These are phyloP conservation scores for Scheffersomyces ergatensis DNA, from an alignment of 805 yeast species.

Conservation along the genomic window DNA sequence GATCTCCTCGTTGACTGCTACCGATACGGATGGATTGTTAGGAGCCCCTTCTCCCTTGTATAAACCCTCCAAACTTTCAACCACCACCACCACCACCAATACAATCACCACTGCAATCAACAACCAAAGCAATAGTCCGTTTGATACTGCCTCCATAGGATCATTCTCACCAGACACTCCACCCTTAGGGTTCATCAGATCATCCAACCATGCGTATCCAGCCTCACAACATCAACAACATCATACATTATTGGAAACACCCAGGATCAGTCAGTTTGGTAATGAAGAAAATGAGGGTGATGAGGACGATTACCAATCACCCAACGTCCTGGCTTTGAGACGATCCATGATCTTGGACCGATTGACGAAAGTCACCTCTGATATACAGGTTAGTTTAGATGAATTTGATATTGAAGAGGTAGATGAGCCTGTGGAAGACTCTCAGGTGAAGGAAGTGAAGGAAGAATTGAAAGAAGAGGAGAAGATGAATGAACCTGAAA, in stretches of 20 bases:
- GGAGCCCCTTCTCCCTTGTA: not conserved
- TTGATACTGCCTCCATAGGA: constrained; percentile 31
- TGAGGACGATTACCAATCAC: constrained; percentile 8
- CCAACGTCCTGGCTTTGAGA: constrained; percentile 17
- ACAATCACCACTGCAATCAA: not conserved
- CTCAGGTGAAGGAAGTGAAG: not conserved
- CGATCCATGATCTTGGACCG: constrained; percentile 37
- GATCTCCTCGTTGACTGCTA: not conserved
- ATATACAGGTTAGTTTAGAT: constrained; percentile 30
- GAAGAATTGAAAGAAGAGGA: not conserved
- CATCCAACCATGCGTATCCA: too few species aligned
- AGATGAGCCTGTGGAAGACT: not conserved
- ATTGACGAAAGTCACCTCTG: constrained; percentile 37
- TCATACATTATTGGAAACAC: not conserved
- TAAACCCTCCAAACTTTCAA: not conserved
- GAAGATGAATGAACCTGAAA: not conserved
- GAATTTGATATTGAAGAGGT: constrained; percentile 11
- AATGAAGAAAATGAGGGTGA: constrained; percentile 4
- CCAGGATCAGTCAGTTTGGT: not conserved
- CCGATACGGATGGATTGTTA: not conserved
- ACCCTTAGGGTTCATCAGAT: constrained; percentile 6
- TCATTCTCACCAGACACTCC: constrained; percentile 39
- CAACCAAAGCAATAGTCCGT: not conserved
- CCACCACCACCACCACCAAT: not conserved
- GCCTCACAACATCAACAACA: constrained; percentile 1